Percentiles rank a stretch among this genome's conserved stretches.
These are phyloP conservation scores for Solanum okadae DNA, from an alignment of 257 asterid genomes.

Conservation along the genomic window DNA sequence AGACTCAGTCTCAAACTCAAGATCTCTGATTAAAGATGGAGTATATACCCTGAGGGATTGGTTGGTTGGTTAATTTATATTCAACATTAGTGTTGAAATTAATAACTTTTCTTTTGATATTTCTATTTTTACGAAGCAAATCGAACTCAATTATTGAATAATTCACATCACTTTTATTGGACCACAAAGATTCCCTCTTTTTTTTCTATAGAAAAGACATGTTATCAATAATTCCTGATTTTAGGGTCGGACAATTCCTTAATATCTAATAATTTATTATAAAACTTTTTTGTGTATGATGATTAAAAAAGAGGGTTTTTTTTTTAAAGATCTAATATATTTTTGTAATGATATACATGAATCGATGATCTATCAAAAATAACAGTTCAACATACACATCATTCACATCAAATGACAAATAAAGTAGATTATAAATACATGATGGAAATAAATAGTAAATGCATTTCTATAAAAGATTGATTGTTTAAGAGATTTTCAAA, in stretches of 20 bases:
- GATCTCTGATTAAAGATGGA: not conserved
- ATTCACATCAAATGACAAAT: not conserved
- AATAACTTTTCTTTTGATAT: not conserved
- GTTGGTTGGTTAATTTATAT: not conserved
- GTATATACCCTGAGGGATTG: not conserved
- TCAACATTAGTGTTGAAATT: not conserved
- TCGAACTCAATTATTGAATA: not conserved
- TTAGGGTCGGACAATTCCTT: not conserved
- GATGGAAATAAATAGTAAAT: not conserved
- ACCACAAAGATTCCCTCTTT: not conserved
- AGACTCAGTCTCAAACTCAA: accelerated
- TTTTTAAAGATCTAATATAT: not conserved
- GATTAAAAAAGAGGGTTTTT: not conserved
- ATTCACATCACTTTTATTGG: not conserved
- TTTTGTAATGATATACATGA: too few relatives aligned
- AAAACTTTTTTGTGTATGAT: not conserved
- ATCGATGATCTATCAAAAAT: too few relatives aligned
- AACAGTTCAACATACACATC: too few relatives aligned
- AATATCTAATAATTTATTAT: not conserved
- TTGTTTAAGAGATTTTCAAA: too few relatives aligned
- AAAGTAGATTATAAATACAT: not conserved
- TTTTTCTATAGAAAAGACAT: too few relatives aligned
- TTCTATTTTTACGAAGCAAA: not conserved
- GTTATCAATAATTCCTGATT: not conserved
- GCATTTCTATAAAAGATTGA: too few relatives aligned